A percentile compares a stretch with the other conserved stretches of the same genome.
Evolutionary conservation across 768 basidiomycete genomes (phyloP).

Genomic region (Kwoniella pini): DNA sequence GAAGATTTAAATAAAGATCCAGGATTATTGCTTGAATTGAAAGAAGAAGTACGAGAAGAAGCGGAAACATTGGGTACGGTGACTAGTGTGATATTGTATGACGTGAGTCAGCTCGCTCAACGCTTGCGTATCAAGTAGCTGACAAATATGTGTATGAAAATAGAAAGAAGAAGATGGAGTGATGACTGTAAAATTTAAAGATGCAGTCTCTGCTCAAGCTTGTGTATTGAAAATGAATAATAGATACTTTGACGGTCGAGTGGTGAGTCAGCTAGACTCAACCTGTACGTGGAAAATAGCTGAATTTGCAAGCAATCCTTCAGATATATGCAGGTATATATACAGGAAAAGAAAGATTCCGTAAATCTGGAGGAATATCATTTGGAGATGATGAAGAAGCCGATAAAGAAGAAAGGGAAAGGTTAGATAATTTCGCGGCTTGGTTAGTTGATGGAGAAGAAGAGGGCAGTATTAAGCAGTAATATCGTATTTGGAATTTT

Average conservation of each 20-base stretch:
- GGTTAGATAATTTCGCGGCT: constrained; percentile 81
- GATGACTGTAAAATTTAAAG: constrained; percentile 95
- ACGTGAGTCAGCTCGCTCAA: constrained; percentile 63
- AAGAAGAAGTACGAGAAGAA: constrained; percentile 95
- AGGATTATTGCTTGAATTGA: constrained; percentile 81
- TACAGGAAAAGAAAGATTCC: constrained; percentile 77
- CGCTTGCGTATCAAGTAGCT: constrained; percentile 2
- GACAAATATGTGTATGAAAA: not conserved
- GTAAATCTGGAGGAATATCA: constrained; percentile 64
- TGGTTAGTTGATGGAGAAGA: constrained; percentile 68
- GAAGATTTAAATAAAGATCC: constrained; percentile 82
- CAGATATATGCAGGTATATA: constrained; percentile 76
- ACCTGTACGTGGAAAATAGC: too few species aligned
- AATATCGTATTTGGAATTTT: too few species aligned
- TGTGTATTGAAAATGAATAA: constrained; percentile 96
- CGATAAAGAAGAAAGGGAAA: constrained; percentile 67
- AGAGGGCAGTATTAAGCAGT: constrained; percentile 19
- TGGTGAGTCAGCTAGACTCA: too few species aligned
- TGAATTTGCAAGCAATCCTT: not conserved
- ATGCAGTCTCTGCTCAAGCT: constrained; percentile 87
- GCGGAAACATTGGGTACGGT: constrained; percentile 87
- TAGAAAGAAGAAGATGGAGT: constrained; percentile 90
- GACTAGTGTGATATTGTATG: constrained; percentile 91
- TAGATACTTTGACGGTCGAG: constrained; percentile 81
- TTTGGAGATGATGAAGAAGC: constrained; percentile 66